Evolutionary conservation across 1,139 yeast species (phyloP), one percentile per base, ranked within the genome.

Genomic region (Hansenula lynferdii): DNA sequence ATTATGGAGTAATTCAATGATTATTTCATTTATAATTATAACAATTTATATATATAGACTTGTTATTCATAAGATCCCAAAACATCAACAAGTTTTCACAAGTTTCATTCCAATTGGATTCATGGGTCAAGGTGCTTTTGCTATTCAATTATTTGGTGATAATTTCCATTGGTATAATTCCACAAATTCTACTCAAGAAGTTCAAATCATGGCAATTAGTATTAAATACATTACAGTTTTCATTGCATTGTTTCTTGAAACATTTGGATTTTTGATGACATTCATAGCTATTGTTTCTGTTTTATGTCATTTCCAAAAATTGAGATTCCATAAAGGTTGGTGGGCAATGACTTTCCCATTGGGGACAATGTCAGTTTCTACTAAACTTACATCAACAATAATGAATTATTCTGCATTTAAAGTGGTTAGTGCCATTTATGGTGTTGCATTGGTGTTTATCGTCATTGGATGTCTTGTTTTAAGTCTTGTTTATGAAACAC

Each of bases 271-370:
- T n/a, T n/a, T 80, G 56, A 69, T 81, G 61, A 74, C 90, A 0
- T 62, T 75, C 31, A 53, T 80, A 21, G 80, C 89, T 0, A 45
- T 74, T 1, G 45, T 67, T 2, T 60, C 76, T 1, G 64, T 73
- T 2, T 30, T 68, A 1, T n/a, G n/a, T n/a, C n/a, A n/a, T n/a
- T n/a, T n/a, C n/a, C n/a, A n/a, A n/a, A n/a, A n/a, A n/a, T n/a
- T n/a, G 53, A 53, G 34, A 8, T 85, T 79, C 65, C 69, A 72
- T 42, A 72, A 73, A 47, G 77, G 80, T 0, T 85, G 83, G 73
- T 87, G 96, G 95, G 79, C 89, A 24, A 76, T 85, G 69, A 84
- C 96, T 45, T 89, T 89, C 79, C 96, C 96, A 2, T 56, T 86
- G 49, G 96, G 96, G 3, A 86, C 96, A 0, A 80, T 85, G 81